phyloP scores from a whole-genome alignment of 805 yeast species.

The Starmerella geochares region DNA sequence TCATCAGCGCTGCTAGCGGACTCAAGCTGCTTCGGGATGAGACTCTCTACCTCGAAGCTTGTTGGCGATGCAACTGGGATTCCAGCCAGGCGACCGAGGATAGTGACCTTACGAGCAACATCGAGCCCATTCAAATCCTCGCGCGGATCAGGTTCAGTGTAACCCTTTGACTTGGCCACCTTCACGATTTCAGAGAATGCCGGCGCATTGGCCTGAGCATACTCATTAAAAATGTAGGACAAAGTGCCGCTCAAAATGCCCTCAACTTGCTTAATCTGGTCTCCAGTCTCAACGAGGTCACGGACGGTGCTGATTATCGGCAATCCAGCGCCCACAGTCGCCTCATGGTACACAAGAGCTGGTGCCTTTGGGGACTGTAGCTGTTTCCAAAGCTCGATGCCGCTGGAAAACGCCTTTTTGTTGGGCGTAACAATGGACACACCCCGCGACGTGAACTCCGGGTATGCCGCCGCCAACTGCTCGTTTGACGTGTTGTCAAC shows the following conservation, averaged over 20 bases:
- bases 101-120: slow-evolving; percentile 96
- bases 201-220: slow-evolving; percentile 52
- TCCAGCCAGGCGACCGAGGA: slow-evolving; percentile 88
- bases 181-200: slow-evolving; percentile 85
- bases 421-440: slow-evolving; percentile 96
- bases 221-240: slow-evolving; percentile 90
- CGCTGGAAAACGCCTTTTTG: slow-evolving; percentile 90
- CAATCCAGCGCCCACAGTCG: slow-evolving; percentile 97
- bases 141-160: slow-evolving; percentile 99
- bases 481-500: slow-evolving; percentile 92
- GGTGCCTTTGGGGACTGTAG: slow-evolving; percentile 50
- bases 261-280: slow-evolving; percentile 79
- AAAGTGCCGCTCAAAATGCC: slow-evolving; percentile 95
- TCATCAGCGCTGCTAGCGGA: slow-evolving; percentile 50
- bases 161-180: slow-evolving; percentile 82
- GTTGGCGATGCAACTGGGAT: slow-evolving; percentile 74
- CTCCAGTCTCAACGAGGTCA: slow-evolving; percentile 88
- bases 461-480: slow-evolving; percentile 64
- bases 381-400: slow-evolving; percentile 61
- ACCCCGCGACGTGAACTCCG: slow-evolving; percentile 61
- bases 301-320: slow-evolving; percentile 84
- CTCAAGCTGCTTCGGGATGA: slow-evolving; percentile 82
- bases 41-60: slow-evolving; percentile 86
- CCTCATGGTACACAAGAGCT: slow-evolving; percentile 90
- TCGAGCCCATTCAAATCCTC: slow-evolving; percentile 97